Evolutionary conservation across 768 basidiomycete genomes (phyloP).

Genomic region (Clitopilus passeckerianus): DNA sequence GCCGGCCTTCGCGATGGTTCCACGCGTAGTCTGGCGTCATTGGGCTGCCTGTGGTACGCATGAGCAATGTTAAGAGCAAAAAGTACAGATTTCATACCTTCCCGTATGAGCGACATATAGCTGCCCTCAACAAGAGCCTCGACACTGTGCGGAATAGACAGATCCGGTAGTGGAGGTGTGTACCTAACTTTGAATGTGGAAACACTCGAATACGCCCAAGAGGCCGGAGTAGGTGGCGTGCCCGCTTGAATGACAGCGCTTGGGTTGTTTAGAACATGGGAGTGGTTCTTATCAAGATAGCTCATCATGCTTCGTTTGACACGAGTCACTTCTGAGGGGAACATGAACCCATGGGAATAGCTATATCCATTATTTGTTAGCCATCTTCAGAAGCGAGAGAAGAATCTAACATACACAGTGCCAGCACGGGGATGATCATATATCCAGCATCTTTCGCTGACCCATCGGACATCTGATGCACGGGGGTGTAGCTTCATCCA

Average conservation of each 20-base stretch:
- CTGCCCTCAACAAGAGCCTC: constrained; percentile 95
- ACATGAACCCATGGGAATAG: constrained; percentile 93
- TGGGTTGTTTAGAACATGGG: constrained; percentile 26
- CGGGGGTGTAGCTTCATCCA: constrained; percentile 90
- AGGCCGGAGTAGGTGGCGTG: constrained; percentile 40
- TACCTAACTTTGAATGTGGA: constrained; percentile 81
- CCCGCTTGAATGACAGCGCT: constrained; percentile 18
- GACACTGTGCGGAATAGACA: constrained; percentile 67
- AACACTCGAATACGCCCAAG: constrained; percentile 81
- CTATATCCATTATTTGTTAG: constrained; percentile 28
- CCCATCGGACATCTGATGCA: constrained; percentile 78
- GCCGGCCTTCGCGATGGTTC: constrained; percentile 67
- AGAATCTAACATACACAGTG: constrained; percentile 65
- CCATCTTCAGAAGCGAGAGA: constrained; percentile 3
- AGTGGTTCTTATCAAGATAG: constrained; percentile 40
- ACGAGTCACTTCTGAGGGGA: constrained; percentile 80
- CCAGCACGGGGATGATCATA: constrained; percentile 95
- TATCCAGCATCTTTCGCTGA: constrained; percentile 92
- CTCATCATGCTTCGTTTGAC: constrained; percentile 53
- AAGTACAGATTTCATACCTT: constrained; percentile 35
- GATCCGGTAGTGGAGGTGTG: constrained; percentile 56
- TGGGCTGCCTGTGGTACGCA: constrained; percentile 39
- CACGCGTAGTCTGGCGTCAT: constrained; percentile 64
- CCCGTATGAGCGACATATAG: constrained; percentile 66
- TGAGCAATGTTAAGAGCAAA: constrained; percentile 2